Evolutionary conservation across 768 basidiomycete genomes (phyloP), one percentile per base, ranked within the genome.

Genomic region (Leccinum boreale): DNA sequence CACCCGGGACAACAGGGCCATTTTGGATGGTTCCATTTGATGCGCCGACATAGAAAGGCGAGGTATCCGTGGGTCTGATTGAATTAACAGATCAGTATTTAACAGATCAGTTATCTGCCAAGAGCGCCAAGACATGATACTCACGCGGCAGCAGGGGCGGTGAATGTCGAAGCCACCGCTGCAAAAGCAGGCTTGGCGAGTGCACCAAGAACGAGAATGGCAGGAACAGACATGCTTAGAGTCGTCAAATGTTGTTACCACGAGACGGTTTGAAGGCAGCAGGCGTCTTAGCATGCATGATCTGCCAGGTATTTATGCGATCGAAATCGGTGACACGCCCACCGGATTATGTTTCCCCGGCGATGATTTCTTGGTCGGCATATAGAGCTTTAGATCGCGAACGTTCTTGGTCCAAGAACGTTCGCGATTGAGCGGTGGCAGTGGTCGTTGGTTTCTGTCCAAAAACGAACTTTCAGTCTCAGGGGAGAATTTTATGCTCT

Each of bases 1-100:
- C 70, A 15, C 81, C 79, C 0, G 67, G 15, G n/a, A 81, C 79
- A 24, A 74, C 39, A 0, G 71, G 66, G 1, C 62, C 15, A 55
- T 75, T 74, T 5, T 69, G 57, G 35, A 82, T 70, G 14, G 78
- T 78, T 57, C 71, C 71, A 63, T 82, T 80, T 53, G 64, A 73
- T 33, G 64, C 55, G 17, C 79, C 78, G 23, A 73, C 70, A 63
- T 79, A 81, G 70, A 77, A 75, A 33, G 73, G 26, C 5, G 63
- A 65, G 11, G 69, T 68, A 19, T 61, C 65, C 26, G 65, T 68
- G 5, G 64, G 64, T 10, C 67, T 68, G 50, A 21, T 29, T 23
- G 21, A 28, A 35, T 11, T 15, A 29, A 50, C 52, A 50, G 33
- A 21, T 65, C 29, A 58, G 42, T 26, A 11, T 31, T 10, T 14